Base-by-base conservation (phyloP, 345 rosid genomes). In the Populus davidiana region DNA sequence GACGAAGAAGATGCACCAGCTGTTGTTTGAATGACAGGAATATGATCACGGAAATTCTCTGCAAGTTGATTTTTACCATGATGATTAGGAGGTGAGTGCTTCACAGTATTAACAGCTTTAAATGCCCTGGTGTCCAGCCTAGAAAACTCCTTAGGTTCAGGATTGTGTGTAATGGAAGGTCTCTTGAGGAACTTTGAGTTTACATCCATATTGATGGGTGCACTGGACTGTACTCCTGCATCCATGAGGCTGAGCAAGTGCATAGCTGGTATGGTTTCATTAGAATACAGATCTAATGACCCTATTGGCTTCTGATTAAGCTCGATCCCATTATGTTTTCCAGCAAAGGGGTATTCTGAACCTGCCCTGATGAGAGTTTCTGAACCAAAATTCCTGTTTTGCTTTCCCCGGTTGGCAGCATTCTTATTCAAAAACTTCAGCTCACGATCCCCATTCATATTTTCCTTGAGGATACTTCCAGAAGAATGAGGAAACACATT, bases 181-280 rank as follows among this genome's bases (percentile, higher is more conserved):
- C 87, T 84, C 69, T 85, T 88, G 20, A 82, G 80, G 71, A 88
- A 85, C 67, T 87, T 84, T 18, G 86, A 79, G 75, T 82, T 83
- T 68, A 69, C 86, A 39, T 88, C 88, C 73, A 84, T 79, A 78
- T 82, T 85, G 70, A 84, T 62, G 5, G 88, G 91, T 59, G 82
- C 79, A 79, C 86, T 86, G 67, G 97, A 86, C 18, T 68, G 80
- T 25, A 85, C 59, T 74, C 90, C 86, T 68, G 93, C 94, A 89
- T 94, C 92, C 98, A 92, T 91, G 63, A 92, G 98, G 85, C 96
- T 92, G 50, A 92, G 93, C 78, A 96, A 87, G 87, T 91, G 94
- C 95, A 96, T 83, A 21, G 98, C 97, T 11, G 98, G 90, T 79
- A 94, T 91, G 66, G 92, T 89, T 52, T 96, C 97, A 65, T 86